Base-by-base conservation (phyloP, 163 green algal species). In the Scenedesmus sp. region DNA sequence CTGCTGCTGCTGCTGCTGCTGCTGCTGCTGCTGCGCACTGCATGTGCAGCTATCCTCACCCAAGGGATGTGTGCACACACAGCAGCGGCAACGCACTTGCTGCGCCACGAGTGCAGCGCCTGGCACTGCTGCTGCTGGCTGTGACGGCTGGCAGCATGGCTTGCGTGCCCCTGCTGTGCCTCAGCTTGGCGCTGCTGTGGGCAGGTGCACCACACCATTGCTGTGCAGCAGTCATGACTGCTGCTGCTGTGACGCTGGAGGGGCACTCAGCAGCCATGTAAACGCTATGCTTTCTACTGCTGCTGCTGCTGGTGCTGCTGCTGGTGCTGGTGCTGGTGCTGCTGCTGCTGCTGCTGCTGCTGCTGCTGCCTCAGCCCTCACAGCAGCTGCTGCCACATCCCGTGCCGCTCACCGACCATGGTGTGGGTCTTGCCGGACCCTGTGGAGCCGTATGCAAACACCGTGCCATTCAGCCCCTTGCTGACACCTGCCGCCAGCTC, bases 361-460 rank as follows among this genome's bases (percentile, higher is more conserved):
- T 53, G 5, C 56, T 46, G 83, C 33, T 46, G 49, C 49, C 24
- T 16, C 81, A 78, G 82, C 26, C 43, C 12, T 1, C 9, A 2
- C 70, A 43, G 56, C 35, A 15, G 35, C 82, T 40, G 82, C 82
- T 70, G 59, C 59, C 3, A 0, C 12, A 22, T 37, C n/a, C 46
- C 35, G 49, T 46, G 49, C n/a, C 70, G 88, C 88, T 90, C 89
- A 93, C 94, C 94, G 73, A 98, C 95, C 96, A 98, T 98, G 37
- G 96, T 98, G 92, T 97, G 95, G 7, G 96, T 98, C 92, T 98
- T 98, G 6, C 96, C 96, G 5, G 91, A 95, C 1, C 96, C 96
- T n/a, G 96, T 98, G 42, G 96, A 95, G 43, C 96, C 96, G 83
- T 98, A 97, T 18, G 96, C 96, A 95, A 98, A 98, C 5, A 98